A percentile compares a stretch with the other conserved stretches of the same genome.
These are phyloP conservation scores for Fusarium sterilihyphosum DNA, from an alignment of 2,329 filamentous ascomycete genomes.

Conservation along the genomic window DNA sequence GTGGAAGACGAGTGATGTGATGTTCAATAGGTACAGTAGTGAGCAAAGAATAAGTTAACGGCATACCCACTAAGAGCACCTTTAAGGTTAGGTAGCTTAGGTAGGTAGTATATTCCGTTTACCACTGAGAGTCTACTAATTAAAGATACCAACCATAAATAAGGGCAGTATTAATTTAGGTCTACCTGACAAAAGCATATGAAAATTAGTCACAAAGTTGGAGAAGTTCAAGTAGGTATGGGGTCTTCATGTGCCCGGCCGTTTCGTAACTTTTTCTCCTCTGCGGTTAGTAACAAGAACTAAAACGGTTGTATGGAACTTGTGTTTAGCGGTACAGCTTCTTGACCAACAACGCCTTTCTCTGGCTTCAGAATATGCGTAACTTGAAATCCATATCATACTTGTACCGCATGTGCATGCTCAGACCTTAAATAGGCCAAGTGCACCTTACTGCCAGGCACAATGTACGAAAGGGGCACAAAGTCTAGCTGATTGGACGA, in stretches of 20 bases:
- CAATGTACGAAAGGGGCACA: slow-evolving; percentile 30
- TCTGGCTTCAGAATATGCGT: background rate
- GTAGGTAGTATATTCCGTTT: background rate
- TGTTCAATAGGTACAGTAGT: background rate
- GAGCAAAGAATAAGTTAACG: background rate
- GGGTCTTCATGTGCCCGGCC: background rate
- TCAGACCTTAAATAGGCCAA: background rate
- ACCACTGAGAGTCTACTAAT: background rate
- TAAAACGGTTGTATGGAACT: background rate
- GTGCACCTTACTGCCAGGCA: slow-evolving; percentile 11
- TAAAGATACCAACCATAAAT: background rate
- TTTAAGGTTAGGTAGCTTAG: too few species aligned
- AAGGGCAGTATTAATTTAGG: background rate
- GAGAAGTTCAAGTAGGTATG: background rate
- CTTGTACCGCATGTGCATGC: background rate
- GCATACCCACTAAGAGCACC: background rate
- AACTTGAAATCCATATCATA: background rate
- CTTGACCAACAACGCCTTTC: background rate
- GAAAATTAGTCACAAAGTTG: background rate
- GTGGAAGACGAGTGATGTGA: background rate
- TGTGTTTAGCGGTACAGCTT: background rate
- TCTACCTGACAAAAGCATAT: background rate
- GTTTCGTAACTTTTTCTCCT: background rate
- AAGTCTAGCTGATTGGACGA: slow-evolving; percentile 3
- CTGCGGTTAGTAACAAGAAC: background rate